Base-by-base conservation (phyloP, 768 basidiomycete species). In the Baorangia bicolor region DNA sequence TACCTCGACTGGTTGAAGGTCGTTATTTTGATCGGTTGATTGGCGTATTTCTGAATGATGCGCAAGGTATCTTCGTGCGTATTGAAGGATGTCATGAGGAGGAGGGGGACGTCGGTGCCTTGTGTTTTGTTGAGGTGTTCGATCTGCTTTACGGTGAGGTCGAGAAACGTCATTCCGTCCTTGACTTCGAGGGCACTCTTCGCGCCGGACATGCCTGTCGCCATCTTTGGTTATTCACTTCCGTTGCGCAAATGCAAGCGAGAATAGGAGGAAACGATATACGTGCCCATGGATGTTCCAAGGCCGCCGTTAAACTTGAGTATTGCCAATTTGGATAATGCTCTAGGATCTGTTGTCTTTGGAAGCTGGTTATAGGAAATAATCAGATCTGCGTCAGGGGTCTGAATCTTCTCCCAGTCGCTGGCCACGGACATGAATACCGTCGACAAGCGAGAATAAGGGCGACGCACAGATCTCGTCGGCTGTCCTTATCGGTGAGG, bases 81-180 rank as follows among this genome's bases (percentile, higher is more conserved):
- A 80, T 96, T 96, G 82, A 98, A 98, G 53, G 93, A 96, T 69
- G 94, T 97, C 96, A 97, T 96, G 68, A 98, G 85, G 76, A 97
- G 90, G 73, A 97, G 88, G n/a, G 93, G 94, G 42, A 96, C 92
- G 74, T 97, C 89, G 74, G 92, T 88, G 60, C 83, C 84, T 69
- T 84, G 78, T 46, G 84, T 82, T 49, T 86, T 89, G 81, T 95
- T 94, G 69, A 96, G 86, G 73, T 96, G 92, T 80, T 97, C 93
- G 66, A 98, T 94, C 76, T 97, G 94, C 62, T 92, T 84, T 43
- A 98, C 92, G 53, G 85, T 89, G 59, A 98, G 82, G 73, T 98
- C 95, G 59, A 98, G 85, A 85, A 97, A 98, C 49, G 90, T 95
- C 94, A 96, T 94, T 71, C 93, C 94, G 65, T 97, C 90, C 76